A percentile compares a stretch with the other conserved stretches of the same genome.
phyloP scores from a whole-genome alignment of 352 stramenopile species.

The Phytophthora ramorum region DNA sequence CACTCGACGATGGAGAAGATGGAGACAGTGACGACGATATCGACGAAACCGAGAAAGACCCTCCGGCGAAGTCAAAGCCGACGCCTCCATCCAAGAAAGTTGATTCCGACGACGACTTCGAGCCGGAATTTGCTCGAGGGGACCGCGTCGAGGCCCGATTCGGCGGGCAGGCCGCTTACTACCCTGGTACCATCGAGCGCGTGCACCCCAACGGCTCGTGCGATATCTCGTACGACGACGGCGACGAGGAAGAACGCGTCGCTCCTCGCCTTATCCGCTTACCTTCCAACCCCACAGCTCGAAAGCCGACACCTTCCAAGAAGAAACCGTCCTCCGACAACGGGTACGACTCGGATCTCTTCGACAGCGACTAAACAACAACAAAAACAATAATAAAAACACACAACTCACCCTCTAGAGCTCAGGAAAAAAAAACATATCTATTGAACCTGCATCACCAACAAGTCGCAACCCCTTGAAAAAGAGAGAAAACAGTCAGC shows the following conservation, averaged over 20 bases:
- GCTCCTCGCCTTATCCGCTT: conserved; percentile 49
- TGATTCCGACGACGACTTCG: conserved; percentile 43
- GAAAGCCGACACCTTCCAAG: neutral
- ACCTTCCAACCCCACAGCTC: conserved; percentile 1
- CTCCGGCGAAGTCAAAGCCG: conserved; percentile 24
- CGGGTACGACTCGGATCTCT: conserved; percentile 64
- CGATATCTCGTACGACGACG: conserved; percentile 80
- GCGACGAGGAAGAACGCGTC: conserved; percentile 70
- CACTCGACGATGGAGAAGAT: conserved; percentile 49
- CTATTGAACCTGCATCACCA: conserved; percentile 6
- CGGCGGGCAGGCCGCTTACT: conserved; percentile 56
- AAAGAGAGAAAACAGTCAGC: neutral
- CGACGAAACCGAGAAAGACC: conserved; percentile 16
- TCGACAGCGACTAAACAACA: conserved; percentile 57
- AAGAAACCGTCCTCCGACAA: conserved; percentile 18
- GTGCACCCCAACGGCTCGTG: conserved; percentile 60
- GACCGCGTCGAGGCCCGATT: conserved; percentile 75
- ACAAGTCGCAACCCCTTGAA: neutral
- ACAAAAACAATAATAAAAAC: neutral
- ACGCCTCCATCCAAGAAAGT: conserved; percentile 23
- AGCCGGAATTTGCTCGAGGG: conserved; percentile 59
- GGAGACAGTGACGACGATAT: conserved; percentile 32
- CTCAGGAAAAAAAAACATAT: conserved; percentile 10
- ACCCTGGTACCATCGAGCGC: conserved; percentile 52
- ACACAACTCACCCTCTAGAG: neutral